Base-by-base conservation (phyloP, 768 basidiomycete genomes). In the Boletus huronensis region DNA sequence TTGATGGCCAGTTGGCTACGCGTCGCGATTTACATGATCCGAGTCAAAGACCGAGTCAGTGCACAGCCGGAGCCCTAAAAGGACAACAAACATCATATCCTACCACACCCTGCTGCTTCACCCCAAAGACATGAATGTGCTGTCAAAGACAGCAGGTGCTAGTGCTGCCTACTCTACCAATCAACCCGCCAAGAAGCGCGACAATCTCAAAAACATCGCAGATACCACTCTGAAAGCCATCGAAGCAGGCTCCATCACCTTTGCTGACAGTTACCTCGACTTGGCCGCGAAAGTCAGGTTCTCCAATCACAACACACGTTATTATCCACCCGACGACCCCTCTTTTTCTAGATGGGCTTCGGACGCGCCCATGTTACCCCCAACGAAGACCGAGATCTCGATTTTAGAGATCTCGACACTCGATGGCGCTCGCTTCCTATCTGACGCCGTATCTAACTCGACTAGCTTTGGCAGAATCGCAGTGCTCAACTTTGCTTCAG, bases 401-500 rank as follows among this genome's bases (percentile, higher is more conserved):
- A 66, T 87, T 39, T 69, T 82, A 9, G 82, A 88, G 63, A 78
- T 82, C 7, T 83, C 86, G 11, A 87, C 87, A 0, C 75, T 88
- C 23, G 79, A 81, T 26, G 86, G 82, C 17, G 81, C 83, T 14
- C 77, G 79, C n/a, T 62, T 72, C 51, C 73, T 71, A 39, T 63
- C 69, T 57, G 49, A 69, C 54, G 48, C 42, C 23, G 39, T 53
- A 42, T 54, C 61, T 32, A 52, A 52, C 45, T 52, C 53, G 43
- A 48, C 53, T 25, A 57, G 50, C 39, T 42, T 32, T 29, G 62
- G 64, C 51, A 76, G 51, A 73, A 69, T 88, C 11, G 87, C 87
- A 19, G 70, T 90, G 16, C 79, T 91, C 28, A 90, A 85, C 65
- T 90, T 90, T 62, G 88, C 88, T 2, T 87, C 85, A 1, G 88